These are phyloP conservation scores for Fraxinus angustifolia DNA, from an alignment of 305 asterid genomes.

Conservation along the genomic window DNA sequence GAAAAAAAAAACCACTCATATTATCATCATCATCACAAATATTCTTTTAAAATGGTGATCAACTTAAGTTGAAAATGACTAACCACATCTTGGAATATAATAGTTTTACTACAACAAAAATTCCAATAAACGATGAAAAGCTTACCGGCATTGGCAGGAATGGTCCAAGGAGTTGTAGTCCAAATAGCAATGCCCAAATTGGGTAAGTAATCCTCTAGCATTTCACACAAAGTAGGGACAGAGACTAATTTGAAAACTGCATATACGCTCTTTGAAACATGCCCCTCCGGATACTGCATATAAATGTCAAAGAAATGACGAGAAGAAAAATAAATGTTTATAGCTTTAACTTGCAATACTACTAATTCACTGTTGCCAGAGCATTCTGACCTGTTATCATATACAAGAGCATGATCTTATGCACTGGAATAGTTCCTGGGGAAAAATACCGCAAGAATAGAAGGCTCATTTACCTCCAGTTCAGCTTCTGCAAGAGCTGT, in stretches of 20 bases:
- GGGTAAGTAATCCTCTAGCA: conserved; percentile 60
- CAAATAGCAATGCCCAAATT: conserved; percentile 83
- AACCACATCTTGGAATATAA: not conserved
- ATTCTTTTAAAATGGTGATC: not conserved
- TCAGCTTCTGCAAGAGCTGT: conserved; percentile 99
- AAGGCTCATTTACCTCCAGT: conserved; percentile 68
- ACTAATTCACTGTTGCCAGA: conserved; percentile 1
- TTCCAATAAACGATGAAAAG: conserved; percentile 16
- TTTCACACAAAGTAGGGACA: conserved; percentile 47
- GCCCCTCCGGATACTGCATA: conserved; percentile 94
- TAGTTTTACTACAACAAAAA: not conserved
- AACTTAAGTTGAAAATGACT: not conserved
- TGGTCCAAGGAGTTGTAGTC: conserved; percentile 99
- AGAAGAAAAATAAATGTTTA: conserved; percentile 11
- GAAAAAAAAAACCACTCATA: not conserved
- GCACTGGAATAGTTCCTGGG: not conserved
- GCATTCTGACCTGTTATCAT: not conserved
- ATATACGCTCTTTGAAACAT: conserved; percentile 87
- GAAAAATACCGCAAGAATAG: conserved; percentile 10
- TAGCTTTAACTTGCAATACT: conserved; percentile 10
- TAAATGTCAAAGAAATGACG: conserved; percentile 19
- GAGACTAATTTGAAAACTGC: conserved; percentile 65
- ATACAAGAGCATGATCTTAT: not conserved
- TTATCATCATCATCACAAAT: not conserved
- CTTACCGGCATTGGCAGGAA: conserved; percentile 95